These are phyloP conservation scores for Solanum microdontum DNA, from an alignment of 257 asterid genomes.

Conservation along the genomic window DNA sequence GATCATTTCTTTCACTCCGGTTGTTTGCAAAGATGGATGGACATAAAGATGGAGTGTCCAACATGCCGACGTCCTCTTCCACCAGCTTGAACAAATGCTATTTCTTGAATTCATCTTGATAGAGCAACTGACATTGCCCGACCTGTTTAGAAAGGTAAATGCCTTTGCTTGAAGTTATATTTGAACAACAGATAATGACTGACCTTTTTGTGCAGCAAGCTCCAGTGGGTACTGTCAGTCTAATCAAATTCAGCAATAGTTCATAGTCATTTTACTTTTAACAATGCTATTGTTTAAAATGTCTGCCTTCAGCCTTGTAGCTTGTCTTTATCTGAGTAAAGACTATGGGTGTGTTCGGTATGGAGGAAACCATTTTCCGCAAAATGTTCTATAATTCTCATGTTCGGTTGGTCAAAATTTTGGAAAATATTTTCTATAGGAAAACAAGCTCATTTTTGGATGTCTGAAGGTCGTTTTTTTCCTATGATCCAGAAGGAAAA, in stretches of 20 bases:
- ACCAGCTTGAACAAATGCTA: slow-evolving; percentile 45
- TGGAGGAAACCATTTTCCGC: neutral
- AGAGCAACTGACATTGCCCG: neutral
- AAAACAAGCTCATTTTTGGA: neutral
- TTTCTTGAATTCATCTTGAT: neutral
- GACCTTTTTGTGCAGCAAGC: neutral
- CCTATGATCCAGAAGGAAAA: neutral
- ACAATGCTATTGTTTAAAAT: neutral
- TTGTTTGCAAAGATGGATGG: slow-evolving; percentile 98
- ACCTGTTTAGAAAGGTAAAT: neutral
- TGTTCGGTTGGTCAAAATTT: neutral
- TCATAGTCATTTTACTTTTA: neutral
- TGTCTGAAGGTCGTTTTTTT: neutral
- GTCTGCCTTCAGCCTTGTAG: neutral
- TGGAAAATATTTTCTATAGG: neutral
- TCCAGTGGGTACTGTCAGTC: neutral
- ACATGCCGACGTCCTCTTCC: slow-evolving; percentile 96
- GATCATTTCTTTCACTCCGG: slow-evolving; percentile 93
- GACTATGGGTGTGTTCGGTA: neutral
- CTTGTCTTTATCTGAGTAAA: neutral
- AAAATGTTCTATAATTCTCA: neutral
- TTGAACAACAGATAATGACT: neutral
- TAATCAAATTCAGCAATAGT: neutral
- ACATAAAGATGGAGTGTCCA: slow-evolving; percentile 98
- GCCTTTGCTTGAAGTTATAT: neutral